Evolutionary conservation across 805 yeast genomes (phyloP).

Genomic region (Cyberlindnera euphorbiiphila): DNA sequence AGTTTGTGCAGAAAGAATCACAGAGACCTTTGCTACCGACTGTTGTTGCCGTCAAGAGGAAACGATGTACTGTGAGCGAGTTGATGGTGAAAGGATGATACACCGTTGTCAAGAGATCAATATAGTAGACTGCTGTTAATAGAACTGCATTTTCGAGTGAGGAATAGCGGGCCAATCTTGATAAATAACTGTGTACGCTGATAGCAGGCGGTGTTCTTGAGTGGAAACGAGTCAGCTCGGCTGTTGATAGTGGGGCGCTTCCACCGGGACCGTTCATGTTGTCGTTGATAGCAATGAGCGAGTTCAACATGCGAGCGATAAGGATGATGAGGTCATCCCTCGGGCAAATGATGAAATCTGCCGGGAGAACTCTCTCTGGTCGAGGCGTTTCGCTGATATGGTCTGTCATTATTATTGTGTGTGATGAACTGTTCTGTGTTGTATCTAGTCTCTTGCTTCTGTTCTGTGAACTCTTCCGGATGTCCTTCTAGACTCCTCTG

Average conservation of each 20-base stretch:
- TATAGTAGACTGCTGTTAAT: constrained; percentile 80
- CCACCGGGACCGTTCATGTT: constrained; percentile 25
- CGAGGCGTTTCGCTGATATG: neutral
- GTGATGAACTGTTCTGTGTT: neutral
- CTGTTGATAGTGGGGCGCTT: constrained; percentile 29
- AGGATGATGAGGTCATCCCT: constrained; percentile 65
- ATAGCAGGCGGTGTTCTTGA: constrained; percentile 90
- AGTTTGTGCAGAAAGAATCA: constrained; percentile 90
- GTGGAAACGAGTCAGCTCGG: constrained; percentile 78
- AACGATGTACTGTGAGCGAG: constrained; percentile 91
- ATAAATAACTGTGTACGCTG: constrained; percentile 70
- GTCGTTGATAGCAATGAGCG: constrained; percentile 75
- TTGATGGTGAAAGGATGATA: constrained; percentile 80
- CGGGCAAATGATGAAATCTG: constrained; percentile 57
- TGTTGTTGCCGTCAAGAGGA: constrained; percentile 83
- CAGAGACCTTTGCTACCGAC: constrained; percentile 88
- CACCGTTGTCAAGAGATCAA: constrained; percentile 75
- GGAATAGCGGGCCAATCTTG: constrained; percentile 78
- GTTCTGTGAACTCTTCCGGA: too few species aligned
- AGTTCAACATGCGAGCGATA: constrained; percentile 75
- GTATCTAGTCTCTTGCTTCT: too few species aligned
- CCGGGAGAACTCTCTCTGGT: constrained; percentile 25
- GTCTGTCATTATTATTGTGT: neutral
- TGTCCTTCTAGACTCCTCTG: too few species aligned
- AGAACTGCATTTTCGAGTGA: constrained; percentile 80